These are phyloP conservation scores for Fusarium nygamai DNA, from an alignment of 2,329 filamentous ascomycete genomes.

Conservation along the genomic window DNA sequence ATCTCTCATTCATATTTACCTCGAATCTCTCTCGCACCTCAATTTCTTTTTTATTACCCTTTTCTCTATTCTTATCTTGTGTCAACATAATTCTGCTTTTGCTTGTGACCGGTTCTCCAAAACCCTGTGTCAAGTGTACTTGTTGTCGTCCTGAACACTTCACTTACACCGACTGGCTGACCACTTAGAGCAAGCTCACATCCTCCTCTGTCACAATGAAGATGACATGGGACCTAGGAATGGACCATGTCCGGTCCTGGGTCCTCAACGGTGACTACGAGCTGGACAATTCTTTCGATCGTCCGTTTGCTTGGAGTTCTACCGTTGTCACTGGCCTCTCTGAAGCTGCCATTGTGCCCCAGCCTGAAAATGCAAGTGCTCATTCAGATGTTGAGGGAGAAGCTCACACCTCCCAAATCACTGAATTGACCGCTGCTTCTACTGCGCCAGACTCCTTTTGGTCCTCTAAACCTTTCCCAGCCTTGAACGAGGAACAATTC, in stretches of 20 bases:
- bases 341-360: constrained; percentile 32
- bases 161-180: constrained; percentile 11
- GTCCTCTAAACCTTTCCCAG: constrained; percentile 2
- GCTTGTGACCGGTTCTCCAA: not conserved
- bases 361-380: constrained; percentile 34
- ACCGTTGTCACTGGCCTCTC: constrained; percentile 41
- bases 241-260: constrained; percentile 45
- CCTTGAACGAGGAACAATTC: constrained; percentile 18
- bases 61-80: not conserved
- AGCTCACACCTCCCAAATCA: constrained; percentile 5
- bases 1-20: constrained; percentile 16
- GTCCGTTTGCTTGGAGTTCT: constrained; percentile 39
- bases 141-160: not conserved
- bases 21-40: constrained; percentile 21
- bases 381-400: constrained; percentile 19
- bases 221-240: constrained; percentile 42
- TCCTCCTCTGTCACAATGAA: constrained; percentile 35
- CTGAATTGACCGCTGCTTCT: constrained; percentile 22
- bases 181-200: constrained; percentile 10
- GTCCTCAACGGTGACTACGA: constrained; percentile 40
- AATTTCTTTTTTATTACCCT: constrained; percentile 6
- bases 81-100: not conserved
- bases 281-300: constrained; percentile 30
- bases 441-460: constrained; percentile 18
- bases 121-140: not conserved